A percentile compares a stretch with the other conserved stretches of the same genome.
Evolutionary conservation across 305 asterid species (phyloP).

Genomic region (Stenogyne calaminthoides): DNA sequence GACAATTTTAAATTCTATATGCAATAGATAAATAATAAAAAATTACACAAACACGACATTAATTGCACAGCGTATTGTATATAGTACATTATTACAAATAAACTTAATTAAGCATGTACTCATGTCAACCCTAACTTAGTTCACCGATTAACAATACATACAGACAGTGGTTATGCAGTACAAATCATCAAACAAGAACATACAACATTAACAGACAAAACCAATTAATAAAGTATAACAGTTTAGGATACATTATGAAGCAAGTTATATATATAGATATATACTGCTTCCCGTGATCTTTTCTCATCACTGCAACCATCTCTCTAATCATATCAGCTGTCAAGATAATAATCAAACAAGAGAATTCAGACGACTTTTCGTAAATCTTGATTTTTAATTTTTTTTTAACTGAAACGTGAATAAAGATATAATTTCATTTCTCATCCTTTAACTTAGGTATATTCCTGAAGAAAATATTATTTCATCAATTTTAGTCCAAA

Average conservation of each 20-base stretch:
- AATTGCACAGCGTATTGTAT: neutral
- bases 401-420: too few relatives aligned
- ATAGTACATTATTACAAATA: conserved; percentile 13
- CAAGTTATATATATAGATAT: neutral
- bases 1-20: too few relatives aligned
- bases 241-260: conserved; percentile 18
- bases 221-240: conserved; percentile 16
- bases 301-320: neutral
- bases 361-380: neutral
- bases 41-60: neutral
- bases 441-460: too few relatives aligned
- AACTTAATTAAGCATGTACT: conserved; percentile 1
- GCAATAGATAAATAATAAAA: neutral
- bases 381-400: neutral
- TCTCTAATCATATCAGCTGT: conserved; percentile 25
- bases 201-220: conserved; percentile 15
- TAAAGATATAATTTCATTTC: too few relatives aligned
- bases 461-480: too few relatives aligned
- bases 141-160: conserved; percentile 23
- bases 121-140: conserved; percentile 11
- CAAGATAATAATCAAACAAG: neutral
- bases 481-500: too few relatives aligned
- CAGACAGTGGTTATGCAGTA: neutral
- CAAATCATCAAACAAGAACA: conserved; percentile 14
- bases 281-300: conserved; percentile 1